A percentile compares a stretch with the other conserved stretches of the same genome.
Evolutionary conservation across 257 asterid genomes (phyloP).

Genomic region (Solanum piurae): DNA sequence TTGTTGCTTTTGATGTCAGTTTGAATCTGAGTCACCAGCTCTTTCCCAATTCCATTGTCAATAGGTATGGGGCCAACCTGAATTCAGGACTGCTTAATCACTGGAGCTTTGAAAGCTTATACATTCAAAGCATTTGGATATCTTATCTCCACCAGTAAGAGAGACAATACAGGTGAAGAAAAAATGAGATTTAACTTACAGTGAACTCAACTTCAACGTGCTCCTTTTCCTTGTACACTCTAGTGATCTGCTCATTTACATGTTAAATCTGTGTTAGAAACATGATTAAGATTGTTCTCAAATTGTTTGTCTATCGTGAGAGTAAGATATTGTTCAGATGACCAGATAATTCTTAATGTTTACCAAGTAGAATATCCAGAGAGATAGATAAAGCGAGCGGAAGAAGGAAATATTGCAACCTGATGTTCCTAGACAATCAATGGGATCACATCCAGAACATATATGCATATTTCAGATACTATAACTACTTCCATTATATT

Average conservation of each 20-base stretch:
- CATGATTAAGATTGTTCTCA: not conserved
- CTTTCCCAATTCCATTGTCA: conserved; percentile 77
- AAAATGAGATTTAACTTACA: conserved; percentile 29
- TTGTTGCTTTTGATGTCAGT: conserved; percentile 53
- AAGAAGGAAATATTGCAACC: not conserved
- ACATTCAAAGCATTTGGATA: not conserved
- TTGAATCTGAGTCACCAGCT: conserved; percentile 62
- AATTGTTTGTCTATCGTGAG: not conserved
- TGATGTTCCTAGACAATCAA: not conserved
- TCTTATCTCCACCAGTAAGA: not conserved
- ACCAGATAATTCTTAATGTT: not conserved
- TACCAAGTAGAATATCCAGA: not conserved
- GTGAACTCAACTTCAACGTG: conserved; percentile 80
- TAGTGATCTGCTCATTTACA: conserved; percentile 46
- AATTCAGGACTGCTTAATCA: conserved; percentile 1
- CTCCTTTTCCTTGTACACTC: conserved; percentile 85
- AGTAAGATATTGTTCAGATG: not conserved
- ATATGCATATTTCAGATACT: not conserved
- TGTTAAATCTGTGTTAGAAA: not conserved
- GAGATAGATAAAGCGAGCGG: not conserved
- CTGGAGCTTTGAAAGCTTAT: not conserved
- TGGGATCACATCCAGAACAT: not conserved
- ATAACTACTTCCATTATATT: not conserved
- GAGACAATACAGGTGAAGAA: not conserved
- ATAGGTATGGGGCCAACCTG: conserved; percentile 97